phyloP scores from a whole-genome alignment of 2,329 filamentous ascomycete genomes.

The Xylariaceae sp. region DNA sequence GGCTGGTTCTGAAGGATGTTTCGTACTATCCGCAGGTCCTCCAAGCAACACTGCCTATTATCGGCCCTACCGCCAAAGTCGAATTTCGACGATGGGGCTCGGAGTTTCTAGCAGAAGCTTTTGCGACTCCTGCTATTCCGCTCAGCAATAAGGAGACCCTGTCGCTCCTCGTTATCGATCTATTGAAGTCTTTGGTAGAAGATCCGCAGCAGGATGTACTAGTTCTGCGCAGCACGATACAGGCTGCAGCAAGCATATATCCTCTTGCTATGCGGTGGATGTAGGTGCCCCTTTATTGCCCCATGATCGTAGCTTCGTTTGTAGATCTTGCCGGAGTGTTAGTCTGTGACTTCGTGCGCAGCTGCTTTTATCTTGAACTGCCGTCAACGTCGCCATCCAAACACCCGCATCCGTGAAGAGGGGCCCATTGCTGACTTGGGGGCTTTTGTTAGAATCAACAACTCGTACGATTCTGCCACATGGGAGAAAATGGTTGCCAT shows the following conservation, averaged over 20 bases:
- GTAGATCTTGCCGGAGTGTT: conserved; percentile 24
- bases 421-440: conserved; percentile 27
- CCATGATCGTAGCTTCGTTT: conserved; percentile 28
- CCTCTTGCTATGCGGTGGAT: conserved; percentile 88
- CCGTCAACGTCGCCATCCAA: conserved; percentile 6
- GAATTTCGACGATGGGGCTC: conserved; percentile 93
- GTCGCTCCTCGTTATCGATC: conserved; percentile 71
- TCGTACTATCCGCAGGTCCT: conserved; percentile 89
- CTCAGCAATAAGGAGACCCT: conserved; percentile 75
- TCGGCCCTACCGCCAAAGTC: conserved; percentile 66
- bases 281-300: conserved; percentile 55
- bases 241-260: conserved; percentile 88
- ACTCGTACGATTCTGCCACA: conserved; percentile 70
- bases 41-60: conserved; percentile 86
- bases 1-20: conserved; percentile 80
- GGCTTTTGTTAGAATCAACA: conserved; percentile 64
- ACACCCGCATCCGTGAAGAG: neutral
- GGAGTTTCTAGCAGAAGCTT: conserved; percentile 92
- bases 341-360: conserved; percentile 22
- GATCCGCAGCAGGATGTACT: conserved; percentile 69
- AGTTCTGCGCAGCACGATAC: conserved; percentile 80
- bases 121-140: conserved; percentile 81
- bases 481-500: conserved; percentile 88
- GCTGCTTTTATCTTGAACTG: conserved; percentile 11
- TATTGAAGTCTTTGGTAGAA: conserved; percentile 64